These are phyloP conservation scores for Phialocephala subalpina DNA, from an alignment of 2,329 filamentous ascomycete genomes.

Conservation along the genomic window DNA sequence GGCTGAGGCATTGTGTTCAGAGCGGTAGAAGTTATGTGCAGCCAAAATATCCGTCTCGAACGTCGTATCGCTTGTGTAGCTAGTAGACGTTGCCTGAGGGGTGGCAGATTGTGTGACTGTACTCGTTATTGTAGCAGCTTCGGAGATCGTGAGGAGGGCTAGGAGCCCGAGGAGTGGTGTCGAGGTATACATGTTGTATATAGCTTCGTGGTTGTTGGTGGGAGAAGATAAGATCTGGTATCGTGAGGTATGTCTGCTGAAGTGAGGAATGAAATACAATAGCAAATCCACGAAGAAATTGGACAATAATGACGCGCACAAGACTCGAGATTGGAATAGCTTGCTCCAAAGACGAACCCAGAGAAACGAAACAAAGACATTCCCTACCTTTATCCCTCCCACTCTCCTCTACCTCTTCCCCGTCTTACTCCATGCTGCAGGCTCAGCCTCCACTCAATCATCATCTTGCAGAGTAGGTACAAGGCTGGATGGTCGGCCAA, in stretches of 20 bases:
- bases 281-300: too few species aligned
- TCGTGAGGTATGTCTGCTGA: conserved; percentile 11
- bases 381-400: background rate
- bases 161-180: conserved; percentile 14
- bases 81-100: conserved; percentile 33
- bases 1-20: conserved; percentile 64
- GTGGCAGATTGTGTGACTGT: conserved; percentile 53
- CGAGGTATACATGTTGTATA: too few species aligned
- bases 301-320: too few species aligned
- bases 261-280: background rate
- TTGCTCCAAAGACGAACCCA: too few species aligned
- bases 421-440: background rate
- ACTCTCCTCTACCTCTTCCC: background rate
- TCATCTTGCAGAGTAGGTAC: background rate
- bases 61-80: conserved; percentile 50
- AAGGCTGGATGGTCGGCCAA: background rate
- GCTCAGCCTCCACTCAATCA: background rate
- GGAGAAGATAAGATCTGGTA: background rate
- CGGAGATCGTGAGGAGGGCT: background rate
- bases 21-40: conserved; percentile 72
- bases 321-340: background rate
- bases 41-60: conserved; percentile 65
- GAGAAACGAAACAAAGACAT: conserved; percentile 5
- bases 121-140: conserved; percentile 12
- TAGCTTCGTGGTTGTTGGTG: too few species aligned